Percentiles rank a stretch among this genome's conserved stretches.
Evolutionary conservation across 2,329 filamentous ascomycete species (phyloP).

Genomic region (Hirsutella minnesotensis): DNA sequence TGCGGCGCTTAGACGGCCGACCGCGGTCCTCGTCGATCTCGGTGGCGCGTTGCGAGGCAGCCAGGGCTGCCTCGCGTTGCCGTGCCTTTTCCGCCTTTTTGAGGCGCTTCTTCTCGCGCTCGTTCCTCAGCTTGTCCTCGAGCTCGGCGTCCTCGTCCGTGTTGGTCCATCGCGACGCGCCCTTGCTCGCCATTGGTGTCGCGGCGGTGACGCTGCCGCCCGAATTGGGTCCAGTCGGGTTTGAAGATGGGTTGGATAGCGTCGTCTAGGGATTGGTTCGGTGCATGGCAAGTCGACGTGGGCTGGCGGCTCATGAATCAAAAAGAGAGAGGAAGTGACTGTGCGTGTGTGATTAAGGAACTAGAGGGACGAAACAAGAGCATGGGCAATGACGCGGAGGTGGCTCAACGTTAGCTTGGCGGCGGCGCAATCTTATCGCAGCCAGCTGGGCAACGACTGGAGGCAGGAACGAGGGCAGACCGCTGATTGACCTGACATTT

Average conservation of each 20-base stretch:
- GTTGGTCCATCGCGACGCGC: conserved; percentile 77
- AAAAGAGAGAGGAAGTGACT: no score
- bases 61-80: not conserved
- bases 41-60: conserved; percentile 1
- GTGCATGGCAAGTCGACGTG: no score
- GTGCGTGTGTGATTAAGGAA: no score
- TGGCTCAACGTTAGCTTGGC: not conserved
- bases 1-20: conserved; percentile 51
- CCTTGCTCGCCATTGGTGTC: conserved; percentile 44
- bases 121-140: conserved; percentile 50
- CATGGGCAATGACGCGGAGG: not conserved
- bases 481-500: no score
- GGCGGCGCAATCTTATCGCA: no score
- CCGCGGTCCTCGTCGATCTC: conserved; percentile 20
- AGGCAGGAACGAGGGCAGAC: no score
- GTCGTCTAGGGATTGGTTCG: no score
- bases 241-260: not conserved
- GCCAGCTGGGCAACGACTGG: no score
- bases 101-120: conserved; percentile 1
- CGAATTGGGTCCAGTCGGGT: not conserved
- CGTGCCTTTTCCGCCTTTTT: conserved; percentile 1
- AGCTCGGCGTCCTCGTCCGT: conserved; percentile 69
- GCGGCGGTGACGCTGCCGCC: no score
- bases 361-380: no score
- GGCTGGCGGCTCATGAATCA: no score